Evolutionary conservation across 441 rosid species (phyloP).

Genomic region (Brassica balearica): DNA sequence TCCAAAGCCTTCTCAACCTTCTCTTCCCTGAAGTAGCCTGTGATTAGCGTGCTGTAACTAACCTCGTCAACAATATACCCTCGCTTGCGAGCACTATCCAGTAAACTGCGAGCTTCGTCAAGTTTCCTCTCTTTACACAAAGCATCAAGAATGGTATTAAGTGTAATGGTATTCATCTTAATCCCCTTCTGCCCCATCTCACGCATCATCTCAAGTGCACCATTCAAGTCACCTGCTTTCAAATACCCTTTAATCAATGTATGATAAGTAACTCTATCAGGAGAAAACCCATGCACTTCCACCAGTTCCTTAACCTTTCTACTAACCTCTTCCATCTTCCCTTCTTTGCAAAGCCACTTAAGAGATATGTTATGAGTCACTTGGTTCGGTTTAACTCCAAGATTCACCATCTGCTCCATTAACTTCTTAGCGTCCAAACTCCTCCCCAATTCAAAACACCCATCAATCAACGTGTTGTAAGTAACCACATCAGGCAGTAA

Average conservation of each 20-base stretch:
- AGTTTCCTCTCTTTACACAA: slow-evolving; percentile 68
- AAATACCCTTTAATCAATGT: slow-evolving; percentile 71
- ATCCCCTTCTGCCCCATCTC: slow-evolving; percentile 75
- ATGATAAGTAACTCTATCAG: slow-evolving; percentile 76
- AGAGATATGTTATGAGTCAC: slow-evolving; percentile 69
- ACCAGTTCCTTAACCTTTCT: slow-evolving; percentile 58
- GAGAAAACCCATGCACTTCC: slow-evolving; percentile 58
- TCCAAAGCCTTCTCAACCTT: slow-evolving; percentile 55
- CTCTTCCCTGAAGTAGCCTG: slow-evolving; percentile 65
- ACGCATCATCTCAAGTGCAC: slow-evolving; percentile 73
- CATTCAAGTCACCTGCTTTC: slow-evolving; percentile 64
- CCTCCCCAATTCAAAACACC: slow-evolving; percentile 59
- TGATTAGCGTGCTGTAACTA: slow-evolving; percentile 77
- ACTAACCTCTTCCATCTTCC: slow-evolving; percentile 69
- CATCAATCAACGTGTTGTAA: slow-evolving; percentile 81
- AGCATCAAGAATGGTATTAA: slow-evolving; percentile 71
- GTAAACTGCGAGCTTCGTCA: slow-evolving; percentile 64
- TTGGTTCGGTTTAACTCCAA: slow-evolving; percentile 61
- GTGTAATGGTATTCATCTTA: slow-evolving; percentile 75
- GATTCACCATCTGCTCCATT: slow-evolving; percentile 67
- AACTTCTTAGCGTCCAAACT: slow-evolving; percentile 58
- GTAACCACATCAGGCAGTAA: slow-evolving; percentile 78
- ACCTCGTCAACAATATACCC: slow-evolving; percentile 86
- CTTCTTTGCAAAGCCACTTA: slow-evolving; percentile 81
- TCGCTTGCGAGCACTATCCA: slow-evolving; percentile 59